Evolutionary conservation across 192 early-diverging fungal genomes (phyloP).

Genomic region (Podila horticola): DNA sequence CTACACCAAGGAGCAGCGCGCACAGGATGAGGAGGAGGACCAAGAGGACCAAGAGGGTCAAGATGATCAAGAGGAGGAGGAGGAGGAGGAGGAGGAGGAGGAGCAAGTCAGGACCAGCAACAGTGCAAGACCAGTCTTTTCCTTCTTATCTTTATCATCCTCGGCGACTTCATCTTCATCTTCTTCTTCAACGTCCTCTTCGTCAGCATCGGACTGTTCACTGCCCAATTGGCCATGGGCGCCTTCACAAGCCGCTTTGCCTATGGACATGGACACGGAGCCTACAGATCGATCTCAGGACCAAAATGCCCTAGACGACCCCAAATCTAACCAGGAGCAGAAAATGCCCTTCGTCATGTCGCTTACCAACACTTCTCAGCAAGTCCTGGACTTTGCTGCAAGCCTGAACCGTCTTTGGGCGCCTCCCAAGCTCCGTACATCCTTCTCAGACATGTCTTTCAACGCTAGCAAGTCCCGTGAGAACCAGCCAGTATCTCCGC

Average conservation of each 20-base stretch:
- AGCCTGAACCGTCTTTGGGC: conserved; percentile 1
- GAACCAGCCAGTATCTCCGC: no score
- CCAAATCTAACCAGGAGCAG: background rate
- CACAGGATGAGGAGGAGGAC: background rate
- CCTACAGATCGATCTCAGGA: background rate
- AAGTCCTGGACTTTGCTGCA: background rate
- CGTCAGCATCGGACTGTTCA: background rate
- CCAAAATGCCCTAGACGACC: background rate
- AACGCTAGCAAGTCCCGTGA: background rate
- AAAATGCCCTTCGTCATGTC: background rate
- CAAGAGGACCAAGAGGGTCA: background rate
- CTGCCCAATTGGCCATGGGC: background rate
- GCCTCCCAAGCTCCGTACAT: background rate
- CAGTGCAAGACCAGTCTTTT: no score
- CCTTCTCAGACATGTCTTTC: background rate
- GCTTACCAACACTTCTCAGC: background rate
- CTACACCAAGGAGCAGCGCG: no score
- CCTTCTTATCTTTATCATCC: no score
- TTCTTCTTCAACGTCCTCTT: no score
- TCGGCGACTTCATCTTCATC: no score
- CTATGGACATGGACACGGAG: background rate
- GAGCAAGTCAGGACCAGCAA: background rate
- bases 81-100: background rate
- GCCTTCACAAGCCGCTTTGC: background rate
- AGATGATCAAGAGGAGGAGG: background rate